phyloP scores from a whole-genome alignment of 495 filamentous ascomycete species.

The Friedmanniomyces endolithicus region DNA sequence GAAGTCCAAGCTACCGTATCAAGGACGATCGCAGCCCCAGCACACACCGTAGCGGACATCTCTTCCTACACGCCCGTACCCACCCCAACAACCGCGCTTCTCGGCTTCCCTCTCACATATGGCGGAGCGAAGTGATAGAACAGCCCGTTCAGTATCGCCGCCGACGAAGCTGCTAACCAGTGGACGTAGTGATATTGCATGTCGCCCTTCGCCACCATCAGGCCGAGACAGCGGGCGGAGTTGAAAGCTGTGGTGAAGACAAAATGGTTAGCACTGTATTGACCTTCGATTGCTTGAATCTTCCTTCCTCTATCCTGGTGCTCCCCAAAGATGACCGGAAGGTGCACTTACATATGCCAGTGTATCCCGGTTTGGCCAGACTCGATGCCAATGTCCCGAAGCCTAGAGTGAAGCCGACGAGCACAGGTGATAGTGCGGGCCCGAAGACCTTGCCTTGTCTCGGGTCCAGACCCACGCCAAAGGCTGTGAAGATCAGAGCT shows the following conservation, averaged over 20 bases:
- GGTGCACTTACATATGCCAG: constrained; percentile 6
- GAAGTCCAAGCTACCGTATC: too few relatives aligned
- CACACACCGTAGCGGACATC: background rate
- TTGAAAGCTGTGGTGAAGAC: constrained; percentile 8
- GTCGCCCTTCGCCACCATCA: constrained; percentile 9
- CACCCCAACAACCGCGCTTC: background rate
- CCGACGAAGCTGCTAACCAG: constrained; percentile 5
- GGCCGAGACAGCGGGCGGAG: constrained; percentile 16
- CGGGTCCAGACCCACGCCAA: constrained; percentile 19
- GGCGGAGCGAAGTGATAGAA: constrained; percentile 15
- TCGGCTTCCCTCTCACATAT: constrained; percentile 6
- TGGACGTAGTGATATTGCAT: constrained; percentile 17
- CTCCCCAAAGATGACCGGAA: background rate
- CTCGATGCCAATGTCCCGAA: constrained; percentile 3
- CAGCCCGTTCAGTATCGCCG: constrained; percentile 6
- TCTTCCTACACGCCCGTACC: background rate
- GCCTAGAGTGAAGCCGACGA: constrained; percentile 10
- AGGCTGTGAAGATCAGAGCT: constrained; percentile 15
- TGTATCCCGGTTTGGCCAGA: constrained; percentile 12
- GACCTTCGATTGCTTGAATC: background rate
- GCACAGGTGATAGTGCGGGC: constrained; percentile 8
- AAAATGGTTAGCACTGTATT: background rate
- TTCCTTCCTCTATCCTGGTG: background rate
- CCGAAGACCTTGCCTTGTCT: constrained; percentile 14
- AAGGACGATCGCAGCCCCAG: too few relatives aligned